Evolutionary conservation across 106 monocot genomes (phyloP).

Genomic region (Acanthochlamys bracteata): DNA sequence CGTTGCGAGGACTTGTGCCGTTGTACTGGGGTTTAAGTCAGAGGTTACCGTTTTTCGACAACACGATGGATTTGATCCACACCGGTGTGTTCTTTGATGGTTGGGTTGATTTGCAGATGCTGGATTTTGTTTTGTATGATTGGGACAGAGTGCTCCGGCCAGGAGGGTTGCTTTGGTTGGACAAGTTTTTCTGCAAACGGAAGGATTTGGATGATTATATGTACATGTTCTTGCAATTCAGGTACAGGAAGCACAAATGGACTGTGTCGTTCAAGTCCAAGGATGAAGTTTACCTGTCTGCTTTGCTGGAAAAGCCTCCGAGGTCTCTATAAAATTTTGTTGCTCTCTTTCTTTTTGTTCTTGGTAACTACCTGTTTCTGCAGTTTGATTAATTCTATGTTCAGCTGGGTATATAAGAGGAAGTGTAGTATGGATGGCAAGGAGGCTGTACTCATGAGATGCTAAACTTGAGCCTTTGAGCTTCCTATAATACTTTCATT

Average conservation of each 20-base stretch:
- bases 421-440: too few relatives aligned
- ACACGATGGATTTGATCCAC: constrained; percentile 89
- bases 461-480: too few relatives aligned
- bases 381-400: too few relatives aligned
- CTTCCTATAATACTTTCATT: too few relatives aligned
- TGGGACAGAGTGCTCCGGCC: constrained; percentile 39
- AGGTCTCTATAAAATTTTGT: too few relatives aligned
- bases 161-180: constrained; percentile 35
- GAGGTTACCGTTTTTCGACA: constrained; percentile 84
- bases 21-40: constrained; percentile 46
- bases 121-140: constrained; percentile 37
- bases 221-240: constrained; percentile 43
- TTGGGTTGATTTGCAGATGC: constrained; percentile 32
- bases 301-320: constrained; percentile 27
- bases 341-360: too few relatives aligned
- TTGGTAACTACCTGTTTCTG: too few relatives aligned
- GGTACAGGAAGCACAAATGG: constrained; percentile 43
- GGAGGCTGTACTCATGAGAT: too few relatives aligned
- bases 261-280: constrained; percentile 28
- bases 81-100: constrained; percentile 36
- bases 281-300: constrained; percentile 34
- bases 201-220: constrained; percentile 41
- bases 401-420: too few relatives aligned
- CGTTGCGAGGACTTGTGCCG: constrained; percentile 63
- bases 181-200: constrained; percentile 34